Percentiles rank a stretch among this genome's conserved stretches.
Evolutionary conservation across 495 filamentous ascomycete genomes (phyloP).

Genomic region (Neurospora terricola): DNA sequence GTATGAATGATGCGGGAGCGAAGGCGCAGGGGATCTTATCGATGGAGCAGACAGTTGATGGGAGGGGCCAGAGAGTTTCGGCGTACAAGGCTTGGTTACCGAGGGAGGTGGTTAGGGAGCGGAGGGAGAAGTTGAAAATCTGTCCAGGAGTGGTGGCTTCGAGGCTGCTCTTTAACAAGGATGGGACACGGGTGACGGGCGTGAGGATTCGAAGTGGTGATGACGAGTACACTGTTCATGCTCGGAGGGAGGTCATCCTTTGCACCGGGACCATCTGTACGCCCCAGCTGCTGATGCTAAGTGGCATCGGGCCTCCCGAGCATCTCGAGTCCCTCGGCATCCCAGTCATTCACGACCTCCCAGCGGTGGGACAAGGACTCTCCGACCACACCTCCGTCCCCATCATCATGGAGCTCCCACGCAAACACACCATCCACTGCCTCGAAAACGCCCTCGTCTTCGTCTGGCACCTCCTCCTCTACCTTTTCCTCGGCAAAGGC

Average conservation of each 20-base stretch:
- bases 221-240: conserved; percentile 9
- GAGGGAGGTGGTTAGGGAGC: not conserved
- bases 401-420: conserved; percentile 14
- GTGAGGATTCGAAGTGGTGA: conserved; percentile 5
- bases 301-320: conserved; percentile 17
- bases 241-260: conserved; percentile 16
- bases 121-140: conserved; percentile 7
- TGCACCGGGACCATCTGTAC: conserved; percentile 11
- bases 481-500: conserved; percentile 13
- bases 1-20: no score
- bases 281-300: conserved; percentile 20
- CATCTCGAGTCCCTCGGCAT: conserved; percentile 48
- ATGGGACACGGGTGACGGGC: conserved; percentile 2
- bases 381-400: conserved; percentile 14
- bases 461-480: conserved; percentile 15
- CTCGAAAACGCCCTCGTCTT: conserved; percentile 3
- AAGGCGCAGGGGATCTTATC: no score
- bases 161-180: conserved; percentile 7
- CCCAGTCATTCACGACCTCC: conserved; percentile 34
- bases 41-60: conserved; percentile 16
- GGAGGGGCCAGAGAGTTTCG: conserved; percentile 8
- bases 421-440: conserved; percentile 13
- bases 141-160: conserved; percentile 17
- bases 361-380: conserved; percentile 13
- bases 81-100: conserved; percentile 14